phyloP scores from a whole-genome alignment of 2,329 filamentous ascomycete genomes.

The Fusarium sp. region DNA sequence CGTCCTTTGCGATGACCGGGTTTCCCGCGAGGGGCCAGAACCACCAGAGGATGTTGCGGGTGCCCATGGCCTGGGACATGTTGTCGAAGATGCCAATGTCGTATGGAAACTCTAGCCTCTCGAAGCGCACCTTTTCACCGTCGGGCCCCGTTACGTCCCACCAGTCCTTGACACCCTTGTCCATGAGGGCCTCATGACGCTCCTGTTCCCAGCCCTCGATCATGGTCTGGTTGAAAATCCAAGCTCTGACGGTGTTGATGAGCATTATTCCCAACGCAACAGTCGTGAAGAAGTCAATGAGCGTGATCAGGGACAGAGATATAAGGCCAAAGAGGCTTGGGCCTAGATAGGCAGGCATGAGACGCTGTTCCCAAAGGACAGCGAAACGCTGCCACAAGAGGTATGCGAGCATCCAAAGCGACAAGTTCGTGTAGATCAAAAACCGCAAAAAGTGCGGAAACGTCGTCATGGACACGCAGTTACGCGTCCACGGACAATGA shows the following conservation, averaged over 20 bases:
- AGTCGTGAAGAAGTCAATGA: conserved; percentile 69
- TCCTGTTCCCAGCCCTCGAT: conserved; percentile 85
- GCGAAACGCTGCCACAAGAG: conserved; percentile 71
- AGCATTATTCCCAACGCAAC: conserved; percentile 75
- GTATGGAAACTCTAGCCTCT: conserved; percentile 82
- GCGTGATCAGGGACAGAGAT: conserved; percentile 69
- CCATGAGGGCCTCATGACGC: conserved; percentile 69
- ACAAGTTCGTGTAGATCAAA: conserved; percentile 74
- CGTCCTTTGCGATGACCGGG: conserved; percentile 56
- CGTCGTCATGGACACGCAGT: conserved; percentile 85
- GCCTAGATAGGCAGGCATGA: conserved; percentile 80
- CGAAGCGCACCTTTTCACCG: conserved; percentile 61
- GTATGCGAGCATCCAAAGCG: conserved; percentile 71
- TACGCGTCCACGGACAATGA: conserved; percentile 87
- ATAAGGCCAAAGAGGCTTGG: conserved; percentile 70
- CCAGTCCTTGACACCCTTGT: conserved; percentile 60
- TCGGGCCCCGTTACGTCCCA: conserved; percentile 54
- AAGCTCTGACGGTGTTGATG: conserved; percentile 69
- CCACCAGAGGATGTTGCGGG: conserved; percentile 74
- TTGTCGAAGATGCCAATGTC: conserved; percentile 82
- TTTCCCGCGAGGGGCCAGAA: conserved; percentile 73
- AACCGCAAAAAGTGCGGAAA: conserved; percentile 88
- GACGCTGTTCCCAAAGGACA: conserved; percentile 72
- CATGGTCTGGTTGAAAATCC: conserved; percentile 78
- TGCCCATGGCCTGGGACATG: conserved; percentile 81